Evolutionary conservation across 139 green algal species (phyloP).

Genomic region (Tetraselmis chui): DNA sequence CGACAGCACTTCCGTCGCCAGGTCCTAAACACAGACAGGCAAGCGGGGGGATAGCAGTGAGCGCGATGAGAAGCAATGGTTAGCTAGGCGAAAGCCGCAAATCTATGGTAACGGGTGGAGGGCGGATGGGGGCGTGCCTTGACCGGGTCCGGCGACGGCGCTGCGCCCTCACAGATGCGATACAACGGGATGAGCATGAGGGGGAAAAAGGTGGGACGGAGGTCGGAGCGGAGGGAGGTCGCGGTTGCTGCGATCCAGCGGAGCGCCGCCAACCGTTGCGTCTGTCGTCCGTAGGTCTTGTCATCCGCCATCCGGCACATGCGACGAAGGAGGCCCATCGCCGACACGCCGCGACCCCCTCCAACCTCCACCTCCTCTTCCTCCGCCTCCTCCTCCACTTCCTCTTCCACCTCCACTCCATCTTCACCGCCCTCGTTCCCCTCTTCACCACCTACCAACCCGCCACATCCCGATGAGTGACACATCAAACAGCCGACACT

Average conservation of each 20-base stretch:
- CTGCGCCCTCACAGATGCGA: constrained; percentile 58
- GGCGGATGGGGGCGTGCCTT: constrained; percentile 3
- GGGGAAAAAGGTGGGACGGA: constrained; percentile 51
- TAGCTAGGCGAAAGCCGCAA: neutral
- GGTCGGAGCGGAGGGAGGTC: constrained; percentile 35
- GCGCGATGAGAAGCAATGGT: neutral
- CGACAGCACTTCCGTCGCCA: constrained; percentile 64
- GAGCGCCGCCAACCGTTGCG: constrained; percentile 58
- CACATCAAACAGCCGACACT: too few species aligned
- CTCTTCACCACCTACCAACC: constrained; percentile 17
- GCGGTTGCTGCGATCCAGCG: constrained; percentile 67
- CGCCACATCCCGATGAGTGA: too few species aligned
- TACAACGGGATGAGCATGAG: constrained; percentile 65
- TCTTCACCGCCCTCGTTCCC: constrained; percentile 14
- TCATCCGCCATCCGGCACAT: constrained; percentile 65
- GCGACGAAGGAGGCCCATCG: constrained; percentile 54
- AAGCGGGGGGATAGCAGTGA: neutral
- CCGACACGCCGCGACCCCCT: constrained; percentile 33
- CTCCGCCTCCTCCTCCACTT: constrained; percentile 12
- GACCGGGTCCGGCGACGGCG: neutral
- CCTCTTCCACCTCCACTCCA: neutral
- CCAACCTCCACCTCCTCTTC: constrained; percentile 14
- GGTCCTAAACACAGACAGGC: constrained; percentile 25
- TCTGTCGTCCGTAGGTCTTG: constrained; percentile 21
- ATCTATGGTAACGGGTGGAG: neutral